Percentiles rank a stretch among this genome's conserved stretches.
Evolutionary conservation across 179 eudicot genomes (phyloP).

Genomic region (Heliamphora pulchella): DNA sequence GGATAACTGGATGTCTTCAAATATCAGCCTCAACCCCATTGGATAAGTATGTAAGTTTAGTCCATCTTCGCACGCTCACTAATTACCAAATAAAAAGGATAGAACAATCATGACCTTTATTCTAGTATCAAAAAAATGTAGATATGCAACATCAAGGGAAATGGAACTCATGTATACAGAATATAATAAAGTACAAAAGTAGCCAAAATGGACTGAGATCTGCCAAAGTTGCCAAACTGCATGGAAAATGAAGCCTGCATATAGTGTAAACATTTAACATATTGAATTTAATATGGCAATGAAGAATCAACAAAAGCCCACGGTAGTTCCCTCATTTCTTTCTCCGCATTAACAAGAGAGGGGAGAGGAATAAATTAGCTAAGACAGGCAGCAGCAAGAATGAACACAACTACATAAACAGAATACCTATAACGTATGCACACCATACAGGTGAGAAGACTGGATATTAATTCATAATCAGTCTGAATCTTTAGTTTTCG

Average conservation of each 20-base stretch:
- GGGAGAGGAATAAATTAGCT: neutral
- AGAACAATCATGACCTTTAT: neutral
- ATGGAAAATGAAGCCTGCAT: neutral
- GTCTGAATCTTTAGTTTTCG: neutral
- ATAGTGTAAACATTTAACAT: neutral
- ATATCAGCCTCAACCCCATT: neutral
- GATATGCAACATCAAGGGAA: neutral
- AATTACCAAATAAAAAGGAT: neutral
- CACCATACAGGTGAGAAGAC: neutral
- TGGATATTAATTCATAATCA: neutral
- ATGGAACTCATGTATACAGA: neutral
- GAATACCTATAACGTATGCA: neutral
- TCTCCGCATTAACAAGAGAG: neutral
- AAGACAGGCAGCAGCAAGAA: neutral
- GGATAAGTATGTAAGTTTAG: neutral
- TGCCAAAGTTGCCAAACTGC: neutral
- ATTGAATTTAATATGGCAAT: neutral
- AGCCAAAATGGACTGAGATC: neutral
- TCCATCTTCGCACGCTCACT: neutral
- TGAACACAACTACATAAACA: neutral
- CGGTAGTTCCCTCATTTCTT: neutral
- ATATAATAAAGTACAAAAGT: neutral
- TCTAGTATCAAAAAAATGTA: neutral
- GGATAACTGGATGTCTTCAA: neutral
- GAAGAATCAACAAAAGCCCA: conserved; percentile 1